These are phyloP conservation scores for Alloteropsis angusta DNA, from an alignment of 202 grass and related monocot genomes.

Conservation along the genomic window DNA sequence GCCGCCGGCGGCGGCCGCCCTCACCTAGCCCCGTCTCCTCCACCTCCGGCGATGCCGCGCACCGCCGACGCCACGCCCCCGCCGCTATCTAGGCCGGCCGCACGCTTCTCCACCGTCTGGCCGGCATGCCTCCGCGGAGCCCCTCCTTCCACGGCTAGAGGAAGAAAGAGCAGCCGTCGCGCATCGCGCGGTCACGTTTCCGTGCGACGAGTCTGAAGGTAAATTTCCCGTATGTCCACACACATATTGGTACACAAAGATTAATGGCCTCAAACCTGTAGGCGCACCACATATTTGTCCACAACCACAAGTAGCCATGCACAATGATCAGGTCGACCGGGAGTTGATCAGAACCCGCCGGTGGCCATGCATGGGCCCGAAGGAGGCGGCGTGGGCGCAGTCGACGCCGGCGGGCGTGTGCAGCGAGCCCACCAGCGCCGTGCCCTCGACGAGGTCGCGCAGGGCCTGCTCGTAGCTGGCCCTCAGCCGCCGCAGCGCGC, in stretches of 20 bases:
- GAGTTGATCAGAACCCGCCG: conserved; percentile 22
- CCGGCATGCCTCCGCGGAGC: too few species aligned
- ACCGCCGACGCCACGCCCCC: too few species aligned
- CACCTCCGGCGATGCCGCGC: too few species aligned
- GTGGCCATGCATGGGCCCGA: conserved; percentile 38
- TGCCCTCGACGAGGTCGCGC: conserved; percentile 47
- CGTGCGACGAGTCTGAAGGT: too few species aligned
- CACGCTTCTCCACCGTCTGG: too few species aligned
- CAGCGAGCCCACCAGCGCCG: conserved; percentile 34
- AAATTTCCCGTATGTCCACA: background rate
- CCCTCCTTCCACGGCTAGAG: too few species aligned
- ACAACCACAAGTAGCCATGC: background rate
- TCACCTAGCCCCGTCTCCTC: too few species aligned
- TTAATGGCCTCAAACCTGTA: background rate
- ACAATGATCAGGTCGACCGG: background rate
- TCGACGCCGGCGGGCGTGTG: conserved; percentile 33
- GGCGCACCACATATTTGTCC: background rate
- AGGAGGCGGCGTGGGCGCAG: conserved; percentile 39
- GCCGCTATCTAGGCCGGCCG: too few species aligned
- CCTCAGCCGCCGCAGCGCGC: conserved; percentile 41
- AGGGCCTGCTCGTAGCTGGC: conserved; percentile 30
- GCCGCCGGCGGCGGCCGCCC: too few species aligned
- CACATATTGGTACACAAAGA: background rate
- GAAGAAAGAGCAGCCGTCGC: too few species aligned
- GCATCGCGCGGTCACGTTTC: too few species aligned